Base-by-base conservation (phyloP, 2,329 filamentous ascomycete species). In the Verticillium tricorpus region DNA sequence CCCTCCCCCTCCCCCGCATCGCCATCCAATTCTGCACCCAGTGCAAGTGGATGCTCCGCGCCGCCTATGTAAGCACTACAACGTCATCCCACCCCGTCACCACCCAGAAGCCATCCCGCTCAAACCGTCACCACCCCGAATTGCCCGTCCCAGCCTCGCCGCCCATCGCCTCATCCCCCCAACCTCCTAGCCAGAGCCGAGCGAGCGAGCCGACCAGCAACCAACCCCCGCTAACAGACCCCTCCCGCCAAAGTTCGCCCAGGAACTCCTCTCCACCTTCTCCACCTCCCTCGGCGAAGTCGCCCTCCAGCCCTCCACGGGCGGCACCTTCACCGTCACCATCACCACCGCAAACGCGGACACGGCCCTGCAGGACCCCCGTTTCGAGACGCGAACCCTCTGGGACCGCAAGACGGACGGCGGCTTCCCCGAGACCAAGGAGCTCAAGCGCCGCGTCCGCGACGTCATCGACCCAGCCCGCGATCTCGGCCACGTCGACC, bases 241-340 rank as follows among this genome's bases (percentile, higher is more conserved):
- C n/a, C 45, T 22, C 45, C 45, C 11, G n/a, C n/a, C n/a, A n/a
- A 12, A 97, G 91, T 97, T 90, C 74, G 94, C 89, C 57, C 95
- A 98, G 82, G 95, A 98, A 76, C 87, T 99, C 55, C 87, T 99
- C 40, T 96, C 92, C 1, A 99, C 94, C 0, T 99, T 99, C 78
- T 86, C 86, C 60, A 91, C 88, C 1, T 82, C 86, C 55, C 84
- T 98, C 2, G 93, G 93, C 64, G 94, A 98, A 75, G 89, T 98
- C 11, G 88, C 94, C 17, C 84, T 99, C 8, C 86, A 96, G 66
- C 95, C 95, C 0, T 82, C 87, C 15, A 96, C 92, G 0, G 93
- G 94, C 19, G 94, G 95, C 0, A 81, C 90, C 2, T 99, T 98
- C 71, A 82, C 85, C 25, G 88, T 98, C 14, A 83, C 88, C 62